Conservation (phyloP, 345 rosid species). For the Isatis tinctoria region DNA sequence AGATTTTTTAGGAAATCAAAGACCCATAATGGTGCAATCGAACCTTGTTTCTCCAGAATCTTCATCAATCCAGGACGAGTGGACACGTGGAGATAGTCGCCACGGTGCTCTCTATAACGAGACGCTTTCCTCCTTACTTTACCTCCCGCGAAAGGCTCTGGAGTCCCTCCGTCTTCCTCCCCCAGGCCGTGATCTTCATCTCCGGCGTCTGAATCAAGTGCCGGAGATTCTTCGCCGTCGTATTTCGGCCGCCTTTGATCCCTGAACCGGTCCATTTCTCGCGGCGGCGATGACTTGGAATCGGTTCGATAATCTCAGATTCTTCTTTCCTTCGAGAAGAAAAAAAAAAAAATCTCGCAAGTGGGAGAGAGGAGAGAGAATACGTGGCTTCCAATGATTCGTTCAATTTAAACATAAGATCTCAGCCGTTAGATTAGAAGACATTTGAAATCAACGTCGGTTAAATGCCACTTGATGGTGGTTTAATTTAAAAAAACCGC, state of each 20-base stretch:
- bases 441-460: background rate
- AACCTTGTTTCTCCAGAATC: constrained; percentile 86
- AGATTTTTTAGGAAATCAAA: background rate
- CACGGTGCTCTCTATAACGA: constrained; percentile 65
- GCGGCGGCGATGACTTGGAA: constrained; percentile 28
- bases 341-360: background rate
- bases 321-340: background rate
- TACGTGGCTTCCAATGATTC: constrained; percentile 21
- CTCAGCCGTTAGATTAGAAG: constrained; percentile 9
- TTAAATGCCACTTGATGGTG: background rate
- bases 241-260: constrained; percentile 44
- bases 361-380: background rate
- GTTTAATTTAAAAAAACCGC: background rate
- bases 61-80: constrained; percentile 64
- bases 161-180: constrained; percentile 42
- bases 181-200: background rate
- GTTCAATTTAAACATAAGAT: background rate
- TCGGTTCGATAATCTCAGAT: background rate
- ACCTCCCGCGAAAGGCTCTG: constrained; percentile 81
- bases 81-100: constrained; percentile 82
- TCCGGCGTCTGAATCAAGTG: constrained; percentile 35
- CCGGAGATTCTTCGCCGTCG: constrained; percentile 41
- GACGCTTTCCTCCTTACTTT: constrained; percentile 84
- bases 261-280: constrained; percentile 41
- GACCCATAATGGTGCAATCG: background rate